Conservation (phyloP, 257 asterid species). For the Paulownia fortunei region DNA sequence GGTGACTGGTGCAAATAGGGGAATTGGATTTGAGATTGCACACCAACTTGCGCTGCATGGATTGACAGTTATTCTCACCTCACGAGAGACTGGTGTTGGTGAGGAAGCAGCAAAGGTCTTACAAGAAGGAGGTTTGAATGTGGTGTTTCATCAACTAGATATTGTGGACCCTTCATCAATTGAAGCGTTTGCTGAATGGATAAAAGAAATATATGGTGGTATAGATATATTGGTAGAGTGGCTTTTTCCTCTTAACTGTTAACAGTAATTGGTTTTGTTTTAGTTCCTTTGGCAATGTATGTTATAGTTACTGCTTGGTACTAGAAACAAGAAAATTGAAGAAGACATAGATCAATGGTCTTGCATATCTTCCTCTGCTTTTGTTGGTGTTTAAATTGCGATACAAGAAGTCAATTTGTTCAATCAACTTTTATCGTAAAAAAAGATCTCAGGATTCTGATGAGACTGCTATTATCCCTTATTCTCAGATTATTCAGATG, state of each 20-base stretch:
- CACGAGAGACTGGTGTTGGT: slow-evolving; percentile 79
- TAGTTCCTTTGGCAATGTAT: background rate
- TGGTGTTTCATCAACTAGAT: slow-evolving; percentile 80
- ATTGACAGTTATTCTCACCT: slow-evolving; percentile 81
- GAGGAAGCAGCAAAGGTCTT: slow-evolving; percentile 80
- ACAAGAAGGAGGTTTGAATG: slow-evolving; percentile 80
- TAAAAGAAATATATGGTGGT: slow-evolving; percentile 69
- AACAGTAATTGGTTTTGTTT: background rate
- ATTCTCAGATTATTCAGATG: background rate
- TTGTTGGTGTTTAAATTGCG: background rate
- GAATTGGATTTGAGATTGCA: slow-evolving; percentile 91
- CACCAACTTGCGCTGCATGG: slow-evolving; percentile 83
- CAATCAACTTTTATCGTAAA: background rate
- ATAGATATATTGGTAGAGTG: slow-evolving; percentile 80
- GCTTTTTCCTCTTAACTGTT: slow-evolving; percentile 15
- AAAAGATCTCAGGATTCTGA: background rate
- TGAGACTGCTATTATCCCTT: background rate
- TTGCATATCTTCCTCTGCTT: background rate
- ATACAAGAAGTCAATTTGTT: background rate
- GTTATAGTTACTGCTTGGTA: background rate
- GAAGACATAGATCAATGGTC: background rate
- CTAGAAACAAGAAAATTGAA: background rate
- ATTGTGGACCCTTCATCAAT: slow-evolving; percentile 70
- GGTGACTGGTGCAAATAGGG: slow-evolving; percentile 95
- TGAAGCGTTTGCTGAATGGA: slow-evolving; percentile 65